These are phyloP conservation scores for Primulina eburnea DNA, from an alignment of 257 asterid species.

Conservation along the genomic window DNA sequence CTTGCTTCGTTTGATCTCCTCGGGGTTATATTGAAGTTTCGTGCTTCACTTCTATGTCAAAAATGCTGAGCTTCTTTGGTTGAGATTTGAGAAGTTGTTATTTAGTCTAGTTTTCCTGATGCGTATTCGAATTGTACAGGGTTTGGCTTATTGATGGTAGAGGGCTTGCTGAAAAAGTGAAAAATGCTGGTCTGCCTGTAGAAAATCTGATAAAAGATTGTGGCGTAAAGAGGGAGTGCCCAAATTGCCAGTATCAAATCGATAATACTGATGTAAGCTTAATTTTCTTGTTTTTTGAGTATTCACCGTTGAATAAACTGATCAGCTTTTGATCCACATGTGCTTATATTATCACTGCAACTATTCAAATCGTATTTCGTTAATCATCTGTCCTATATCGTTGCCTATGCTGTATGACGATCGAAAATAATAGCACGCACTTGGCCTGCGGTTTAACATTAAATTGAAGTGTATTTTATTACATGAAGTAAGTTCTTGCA, in stretches of 20 bases:
- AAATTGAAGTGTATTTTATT: not conserved
- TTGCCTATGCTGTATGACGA: not conserved
- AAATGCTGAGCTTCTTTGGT: conserved; percentile 8
- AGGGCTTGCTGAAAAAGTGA: conserved; percentile 73
- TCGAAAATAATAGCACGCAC: not conserved
- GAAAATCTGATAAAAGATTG: conserved; percentile 56
- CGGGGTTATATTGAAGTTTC: not conserved
- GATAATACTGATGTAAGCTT: conserved; percentile 73
- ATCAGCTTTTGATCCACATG: not conserved
- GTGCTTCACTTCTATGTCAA: not conserved
- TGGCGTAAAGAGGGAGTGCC: conserved; percentile 67
- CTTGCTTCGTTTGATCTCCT: not conserved
- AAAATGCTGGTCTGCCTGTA: conserved; percentile 54
- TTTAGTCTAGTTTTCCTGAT: not conserved
- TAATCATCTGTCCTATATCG: too few relatives aligned
- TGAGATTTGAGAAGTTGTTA: not conserved
- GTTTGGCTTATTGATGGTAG: conserved; percentile 68
- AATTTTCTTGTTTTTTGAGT: not conserved
- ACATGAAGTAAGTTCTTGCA: not conserved
- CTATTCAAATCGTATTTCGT: not conserved
- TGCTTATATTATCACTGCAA: not conserved
- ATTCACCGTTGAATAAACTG: not conserved
- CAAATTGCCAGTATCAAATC: conserved; percentile 52
- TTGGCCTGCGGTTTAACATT: not conserved
- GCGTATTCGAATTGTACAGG: conserved; percentile 37